Conservation (phyloP, 768 basidiomycete species). For the Tricholoma sp. region DNA sequence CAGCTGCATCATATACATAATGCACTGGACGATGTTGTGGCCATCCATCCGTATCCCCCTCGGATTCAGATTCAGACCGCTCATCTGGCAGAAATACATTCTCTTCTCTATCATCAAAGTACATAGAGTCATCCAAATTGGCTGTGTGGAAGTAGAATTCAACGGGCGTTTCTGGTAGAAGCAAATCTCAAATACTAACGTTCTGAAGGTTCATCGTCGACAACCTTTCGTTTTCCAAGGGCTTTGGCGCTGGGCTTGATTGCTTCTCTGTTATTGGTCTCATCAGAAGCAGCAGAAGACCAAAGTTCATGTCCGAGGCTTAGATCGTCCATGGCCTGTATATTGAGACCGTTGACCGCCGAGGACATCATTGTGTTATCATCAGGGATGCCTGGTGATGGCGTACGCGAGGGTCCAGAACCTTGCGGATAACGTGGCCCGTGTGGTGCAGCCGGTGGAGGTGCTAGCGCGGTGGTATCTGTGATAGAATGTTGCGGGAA, state of each 20-base stretch:
- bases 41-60: slow-evolving; percentile 18
- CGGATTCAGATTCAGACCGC: slow-evolving; percentile 45
- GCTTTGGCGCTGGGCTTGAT: slow-evolving; percentile 79
- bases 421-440: slow-evolving; percentile 64
- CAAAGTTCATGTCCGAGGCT: slow-evolving; percentile 10
- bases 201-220: slow-evolving; percentile 45
- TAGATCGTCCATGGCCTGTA: slow-evolving; percentile 14
- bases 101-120: slow-evolving; percentile 36
- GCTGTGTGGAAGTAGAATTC: slow-evolving; percentile 36
- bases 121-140: slow-evolving; percentile 39
- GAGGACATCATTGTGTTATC: slow-evolving; percentile 8
- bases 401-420: slow-evolving; percentile 53
- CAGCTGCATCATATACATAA: slow-evolving; percentile 92
- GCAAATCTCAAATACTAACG: slow-evolving; percentile 28
- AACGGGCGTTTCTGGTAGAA: neutral
- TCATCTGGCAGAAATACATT: slow-evolving; percentile 25
- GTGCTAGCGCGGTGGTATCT: slow-evolving; percentile 36
- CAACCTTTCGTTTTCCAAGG: slow-evolving; percentile 73
- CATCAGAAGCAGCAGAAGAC: slow-evolving; percentile 17
- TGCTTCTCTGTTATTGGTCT: slow-evolving; percentile 32
- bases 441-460: slow-evolving; percentile 64
- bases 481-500: slow-evolving; percentile 16
- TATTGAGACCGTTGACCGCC: slow-evolving; percentile 11
- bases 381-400: slow-evolving; percentile 55
- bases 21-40: slow-evolving; percentile 44